Evolutionary conservation across 768 basidiomycete genomes (phyloP).

Genomic region (Scleroderma citrinum): DNA sequence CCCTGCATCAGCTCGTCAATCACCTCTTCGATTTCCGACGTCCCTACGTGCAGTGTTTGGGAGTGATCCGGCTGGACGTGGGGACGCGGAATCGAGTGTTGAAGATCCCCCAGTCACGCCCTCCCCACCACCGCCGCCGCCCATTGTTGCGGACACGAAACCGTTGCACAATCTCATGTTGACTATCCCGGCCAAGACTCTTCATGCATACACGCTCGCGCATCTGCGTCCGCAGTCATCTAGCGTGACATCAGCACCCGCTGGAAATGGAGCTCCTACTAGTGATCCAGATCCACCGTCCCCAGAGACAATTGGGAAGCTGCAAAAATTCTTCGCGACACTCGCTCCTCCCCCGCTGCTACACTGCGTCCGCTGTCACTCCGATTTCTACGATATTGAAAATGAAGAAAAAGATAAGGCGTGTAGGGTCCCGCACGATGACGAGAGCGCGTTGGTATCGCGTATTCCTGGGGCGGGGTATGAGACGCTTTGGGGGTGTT

Average conservation of each 20-base stretch:
- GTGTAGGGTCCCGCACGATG: slow-evolving; percentile 70
- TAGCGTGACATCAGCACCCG: slow-evolving; percentile 6
- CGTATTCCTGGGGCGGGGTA: slow-evolving; percentile 40
- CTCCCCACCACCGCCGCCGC: slow-evolving; percentile 30
- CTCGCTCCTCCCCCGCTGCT: slow-evolving; percentile 62
- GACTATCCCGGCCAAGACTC: slow-evolving; percentile 58
- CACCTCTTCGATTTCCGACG: slow-evolving; percentile 19
- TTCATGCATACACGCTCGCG: slow-evolving; percentile 56
- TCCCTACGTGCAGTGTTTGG: slow-evolving; percentile 9
- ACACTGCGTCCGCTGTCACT: slow-evolving; percentile 75
- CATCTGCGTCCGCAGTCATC: slow-evolving; percentile 31
- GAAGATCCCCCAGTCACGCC: slow-evolving; percentile 23
- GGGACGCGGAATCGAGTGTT: slow-evolving; percentile 8
- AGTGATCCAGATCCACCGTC: slow-evolving; percentile 20
- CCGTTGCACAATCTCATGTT: slow-evolving; percentile 46
- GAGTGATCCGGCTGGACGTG: slow-evolving; percentile 15
- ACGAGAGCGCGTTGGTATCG: slow-evolving; percentile 73
- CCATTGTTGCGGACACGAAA: slow-evolving; percentile 31
- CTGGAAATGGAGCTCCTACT: slow-evolving; percentile 6
- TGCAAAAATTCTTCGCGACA: slow-evolving; percentile 54
- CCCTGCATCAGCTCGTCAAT: slow-evolving; percentile 23
- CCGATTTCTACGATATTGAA: slow-evolving; percentile 62
- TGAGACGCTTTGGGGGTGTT: slow-evolving; percentile 68
- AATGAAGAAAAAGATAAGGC: slow-evolving; percentile 55
- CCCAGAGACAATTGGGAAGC: slow-evolving; percentile 36